Evolutionary conservation across 257 asterid species (phyloP), one percentile per base, ranked within the genome.

Genomic region (Echium plantagineum): DNA sequence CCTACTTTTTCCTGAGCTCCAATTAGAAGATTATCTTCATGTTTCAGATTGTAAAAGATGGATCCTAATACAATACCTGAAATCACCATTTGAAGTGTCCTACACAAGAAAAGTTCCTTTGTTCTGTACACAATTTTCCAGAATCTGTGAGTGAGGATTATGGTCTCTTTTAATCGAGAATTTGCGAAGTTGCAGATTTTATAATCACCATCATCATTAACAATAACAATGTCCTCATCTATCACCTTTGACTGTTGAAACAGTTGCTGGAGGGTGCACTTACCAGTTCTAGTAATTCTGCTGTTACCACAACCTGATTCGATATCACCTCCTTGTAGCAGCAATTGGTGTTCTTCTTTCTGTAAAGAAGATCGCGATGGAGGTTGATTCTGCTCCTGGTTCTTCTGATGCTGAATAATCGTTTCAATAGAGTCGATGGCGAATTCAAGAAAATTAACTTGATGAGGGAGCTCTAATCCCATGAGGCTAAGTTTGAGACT

Each of bases 11-110:
- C 98, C 59, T 70, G 76, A 3, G 90, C 85, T 0, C 98, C 98
- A 0, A 67, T 13, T 55, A 82, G 58, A 66, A 42, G 49, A 42
- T 42, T 42, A 42, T 42, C 49, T 42, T 86, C 64, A 9, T 77
- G 70, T 30, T 70, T 69, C 2, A 87, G 74, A 16, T 80, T 53
- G 78, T 81, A 86, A 66, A 91, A 91, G 7, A 91, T 84, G 2
- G 98, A 91, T 20, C 98, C 98, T 16, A 91, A 28, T 2, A 84
- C 85, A 1, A 84, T 15, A n/a, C 98, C 97, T 0, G 98, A 88
- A 1, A 84, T 26, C 57, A 88, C 73, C 97, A 91, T 91, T 16
- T 94, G 83, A 57, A 91, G 70, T 15, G 86, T 72, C 56, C 96
- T 73, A 71, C 90, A 85, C 0, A 79, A 80, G n/a, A 91, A 91